Percentiles rank a stretch among this genome's conserved stretches.
These are phyloP conservation scores for Wickerhamomyces canadensis DNA, from an alignment of 805 yeast genomes.

Conservation along the genomic window DNA sequence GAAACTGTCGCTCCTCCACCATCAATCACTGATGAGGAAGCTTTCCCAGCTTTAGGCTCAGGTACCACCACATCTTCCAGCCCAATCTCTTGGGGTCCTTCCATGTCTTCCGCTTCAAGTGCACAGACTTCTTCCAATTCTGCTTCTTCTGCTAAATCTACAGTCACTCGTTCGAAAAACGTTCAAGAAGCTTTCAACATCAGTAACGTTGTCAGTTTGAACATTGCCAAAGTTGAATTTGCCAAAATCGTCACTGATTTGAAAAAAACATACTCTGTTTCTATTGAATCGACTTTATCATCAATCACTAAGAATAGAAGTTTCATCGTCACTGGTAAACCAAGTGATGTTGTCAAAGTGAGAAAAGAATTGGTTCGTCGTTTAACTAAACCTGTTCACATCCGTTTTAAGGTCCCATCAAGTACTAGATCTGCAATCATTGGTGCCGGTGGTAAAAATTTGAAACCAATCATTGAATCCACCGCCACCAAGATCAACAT, in stretches of 20 bases:
- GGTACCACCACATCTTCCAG: conserved; percentile 25
- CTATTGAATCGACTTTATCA: conserved; percentile 79
- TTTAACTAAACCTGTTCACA: conserved; percentile 67
- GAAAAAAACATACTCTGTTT: conserved; percentile 55
- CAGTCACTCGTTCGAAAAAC: conserved; percentile 47
- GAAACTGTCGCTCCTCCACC: conserved; percentile 24
- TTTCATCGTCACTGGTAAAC: conserved; percentile 73
- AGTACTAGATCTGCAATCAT: conserved; percentile 72
- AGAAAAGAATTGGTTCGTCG: conserved; percentile 70
- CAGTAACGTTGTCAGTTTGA: conserved; percentile 61
- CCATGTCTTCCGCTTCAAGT: conserved; percentile 27
- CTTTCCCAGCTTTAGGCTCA: conserved; percentile 64
- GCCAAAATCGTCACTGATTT: conserved; percentile 59
- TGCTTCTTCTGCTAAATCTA: conserved; percentile 6
- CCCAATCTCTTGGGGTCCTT: conserved; percentile 38
- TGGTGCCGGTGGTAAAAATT: conserved; percentile 80
- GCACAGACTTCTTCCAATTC: conserved; percentile 19
- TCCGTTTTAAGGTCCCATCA: conserved; percentile 65
- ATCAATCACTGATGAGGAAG: conserved; percentile 45
- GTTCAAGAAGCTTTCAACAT: conserved; percentile 79
- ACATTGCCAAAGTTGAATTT: conserved; percentile 59
- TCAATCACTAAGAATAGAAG: conserved; percentile 72
- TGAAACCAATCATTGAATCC: conserved; percentile 70
- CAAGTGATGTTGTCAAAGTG: conserved; percentile 60
- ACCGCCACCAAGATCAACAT: conserved; percentile 70